Evolutionary conservation across 441 rosid genomes (phyloP).

Genomic region (Jatropha multifida): DNA sequence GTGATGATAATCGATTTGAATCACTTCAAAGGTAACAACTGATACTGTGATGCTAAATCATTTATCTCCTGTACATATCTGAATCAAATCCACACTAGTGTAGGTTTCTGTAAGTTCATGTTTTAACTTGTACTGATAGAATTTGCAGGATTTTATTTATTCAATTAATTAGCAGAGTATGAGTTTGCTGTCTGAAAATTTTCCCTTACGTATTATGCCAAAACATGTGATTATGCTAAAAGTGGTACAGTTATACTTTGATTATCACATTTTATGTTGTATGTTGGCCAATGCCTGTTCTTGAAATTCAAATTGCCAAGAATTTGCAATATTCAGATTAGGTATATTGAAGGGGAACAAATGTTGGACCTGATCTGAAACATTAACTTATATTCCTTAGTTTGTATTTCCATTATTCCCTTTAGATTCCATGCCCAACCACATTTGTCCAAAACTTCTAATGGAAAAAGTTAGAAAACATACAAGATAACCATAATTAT

Average conservation of each 20-base stretch:
- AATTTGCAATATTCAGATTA: neutral
- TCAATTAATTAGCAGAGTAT: neutral
- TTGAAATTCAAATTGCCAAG: neutral
- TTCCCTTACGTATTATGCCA: neutral
- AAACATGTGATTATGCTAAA: no score
- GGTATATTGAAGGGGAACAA: neutral
- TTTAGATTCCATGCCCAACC: slow-evolving; percentile 14
- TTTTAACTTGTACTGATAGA: neutral
- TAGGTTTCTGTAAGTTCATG: neutral
- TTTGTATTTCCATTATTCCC: neutral
- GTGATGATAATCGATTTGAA: slow-evolving; percentile 68
- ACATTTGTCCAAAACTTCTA: neutral
- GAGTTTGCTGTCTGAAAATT: neutral
- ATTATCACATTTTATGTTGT: neutral
- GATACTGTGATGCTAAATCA: neutral
- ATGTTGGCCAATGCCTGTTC: neutral
- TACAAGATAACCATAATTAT: neutral
- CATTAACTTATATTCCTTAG: slow-evolving; percentile 16
- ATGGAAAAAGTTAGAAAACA: neutral
- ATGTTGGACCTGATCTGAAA: slow-evolving; percentile 18
- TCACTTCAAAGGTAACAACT: slow-evolving; percentile 42
- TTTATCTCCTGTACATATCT: neutral
- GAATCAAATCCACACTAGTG: neutral
- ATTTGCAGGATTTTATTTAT: neutral
- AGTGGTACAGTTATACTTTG: neutral